Conservation (phyloP, 2,329 filamentous ascomycete genomes). For the Conoideocrella luteorostrata region DNA sequence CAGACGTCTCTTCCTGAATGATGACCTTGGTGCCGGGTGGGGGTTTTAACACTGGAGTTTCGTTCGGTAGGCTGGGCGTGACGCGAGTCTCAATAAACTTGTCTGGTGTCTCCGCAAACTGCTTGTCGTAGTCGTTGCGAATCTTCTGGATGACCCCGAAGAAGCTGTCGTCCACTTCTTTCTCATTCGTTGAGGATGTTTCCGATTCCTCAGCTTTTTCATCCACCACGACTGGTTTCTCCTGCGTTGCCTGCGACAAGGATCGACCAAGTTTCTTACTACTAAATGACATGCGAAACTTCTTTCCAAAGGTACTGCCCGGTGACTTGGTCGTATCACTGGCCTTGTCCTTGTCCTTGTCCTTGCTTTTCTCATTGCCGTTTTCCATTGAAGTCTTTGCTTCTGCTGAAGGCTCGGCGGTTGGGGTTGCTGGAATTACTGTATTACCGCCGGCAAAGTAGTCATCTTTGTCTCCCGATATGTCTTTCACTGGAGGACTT, state of each 20-base stretch:
- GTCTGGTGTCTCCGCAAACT: slow-evolving; percentile 48
- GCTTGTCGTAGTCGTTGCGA: slow-evolving; percentile 65
- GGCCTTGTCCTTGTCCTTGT: slow-evolving; percentile 38
- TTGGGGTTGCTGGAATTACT: slow-evolving; percentile 3
- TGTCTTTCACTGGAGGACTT: slow-evolving; percentile 50
- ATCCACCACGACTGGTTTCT: slow-evolving; percentile 67
- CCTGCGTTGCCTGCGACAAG: slow-evolving; percentile 49
- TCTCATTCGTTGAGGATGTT: slow-evolving; percentile 59
- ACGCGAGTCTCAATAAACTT: slow-evolving; percentile 55
- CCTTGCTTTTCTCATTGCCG: slow-evolving; percentile 40
- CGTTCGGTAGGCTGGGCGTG: slow-evolving; percentile 61
- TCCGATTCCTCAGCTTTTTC: slow-evolving; percentile 69
- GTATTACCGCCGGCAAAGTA: slow-evolving; percentile 63
- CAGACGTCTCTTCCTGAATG: slow-evolving; percentile 61
- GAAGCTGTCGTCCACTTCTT: slow-evolving; percentile 70
- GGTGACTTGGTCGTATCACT: slow-evolving; percentile 49
- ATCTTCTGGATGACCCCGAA: slow-evolving; percentile 67
- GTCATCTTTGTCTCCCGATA: slow-evolving; percentile 62
- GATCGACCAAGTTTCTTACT: slow-evolving; percentile 78
- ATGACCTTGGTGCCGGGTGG: slow-evolving; percentile 62
- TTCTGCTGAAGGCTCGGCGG: slow-evolving; percentile 38
- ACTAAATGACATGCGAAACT: slow-evolving; percentile 77
- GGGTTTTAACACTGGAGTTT: slow-evolving; percentile 70
- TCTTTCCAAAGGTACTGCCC: slow-evolving; percentile 70
- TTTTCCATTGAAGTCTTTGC: slow-evolving; percentile 43